Evolutionary conservation across 352 stramenopile genomes (phyloP).

Genomic region (Plasmopara muralis): DNA sequence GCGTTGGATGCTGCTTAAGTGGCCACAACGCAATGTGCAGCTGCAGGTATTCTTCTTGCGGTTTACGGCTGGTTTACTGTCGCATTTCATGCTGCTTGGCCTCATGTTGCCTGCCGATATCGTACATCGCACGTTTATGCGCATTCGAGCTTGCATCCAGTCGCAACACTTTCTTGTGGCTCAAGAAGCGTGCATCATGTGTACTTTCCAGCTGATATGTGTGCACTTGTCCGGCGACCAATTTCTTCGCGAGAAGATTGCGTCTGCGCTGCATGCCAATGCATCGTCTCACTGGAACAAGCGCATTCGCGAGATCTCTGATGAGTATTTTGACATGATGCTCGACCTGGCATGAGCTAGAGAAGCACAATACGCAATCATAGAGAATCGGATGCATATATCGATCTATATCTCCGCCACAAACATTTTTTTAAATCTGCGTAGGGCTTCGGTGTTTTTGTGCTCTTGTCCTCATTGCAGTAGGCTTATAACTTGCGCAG

Average conservation of each 20-base stretch:
- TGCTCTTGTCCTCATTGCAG: too few relatives aligned
- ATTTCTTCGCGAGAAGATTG: constrained; percentile 47
- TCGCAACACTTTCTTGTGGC: constrained; percentile 71
- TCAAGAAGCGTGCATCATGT: constrained; percentile 60
- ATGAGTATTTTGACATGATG: constrained; percentile 78
- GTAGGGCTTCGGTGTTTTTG: too few relatives aligned
- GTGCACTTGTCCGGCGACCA: constrained; percentile 57
- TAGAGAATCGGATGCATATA: too few relatives aligned
- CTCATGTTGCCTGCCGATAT: constrained; percentile 45
- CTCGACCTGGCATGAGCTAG: constrained; percentile 57
- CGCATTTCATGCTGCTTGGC: constrained; percentile 51
- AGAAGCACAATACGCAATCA: too few relatives aligned
- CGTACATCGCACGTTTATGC: constrained; percentile 42
- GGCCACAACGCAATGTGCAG: constrained; percentile 64
- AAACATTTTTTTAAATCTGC: too few relatives aligned
- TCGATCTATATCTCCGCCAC: too few relatives aligned
- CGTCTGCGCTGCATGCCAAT: constrained; percentile 60
- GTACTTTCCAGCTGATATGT: constrained; percentile 65
- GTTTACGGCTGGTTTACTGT: constrained; percentile 51
- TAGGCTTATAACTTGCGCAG: too few relatives aligned
- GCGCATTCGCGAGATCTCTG: constrained; percentile 67
- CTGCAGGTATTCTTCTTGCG: constrained; percentile 72
- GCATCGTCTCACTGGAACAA: constrained; percentile 65
- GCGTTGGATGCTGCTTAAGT: constrained; percentile 65
- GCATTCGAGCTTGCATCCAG: constrained; percentile 44